These are phyloP conservation scores for Lichina pygmaea DNA, from an alignment of 495 filamentous ascomycete genomes.

Conservation along the genomic window DNA sequence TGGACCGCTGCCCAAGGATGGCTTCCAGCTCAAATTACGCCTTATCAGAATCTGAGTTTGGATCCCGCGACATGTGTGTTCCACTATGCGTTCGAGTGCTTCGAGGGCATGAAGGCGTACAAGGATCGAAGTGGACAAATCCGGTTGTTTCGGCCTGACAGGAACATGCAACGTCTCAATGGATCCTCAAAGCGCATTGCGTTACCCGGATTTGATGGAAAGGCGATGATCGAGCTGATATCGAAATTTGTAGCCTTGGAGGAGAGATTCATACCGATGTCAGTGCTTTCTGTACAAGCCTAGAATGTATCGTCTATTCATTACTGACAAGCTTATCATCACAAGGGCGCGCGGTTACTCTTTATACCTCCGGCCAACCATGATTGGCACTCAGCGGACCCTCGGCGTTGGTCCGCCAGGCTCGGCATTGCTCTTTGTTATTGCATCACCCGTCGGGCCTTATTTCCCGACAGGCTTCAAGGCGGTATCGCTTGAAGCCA, in stretches of 20 bases:
- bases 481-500: slow-evolving; percentile 78
- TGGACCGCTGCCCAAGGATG: slow-evolving; percentile 69
- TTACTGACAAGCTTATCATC: no score
- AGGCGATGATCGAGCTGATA: slow-evolving; percentile 53
- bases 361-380: slow-evolving; percentile 78
- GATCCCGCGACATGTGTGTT: slow-evolving; percentile 94
- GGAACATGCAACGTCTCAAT: slow-evolving; percentile 87
- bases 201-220: slow-evolving; percentile 51
- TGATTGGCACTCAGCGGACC: slow-evolving; percentile 89
- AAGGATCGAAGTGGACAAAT: slow-evolving; percentile 46
- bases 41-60: slow-evolving; percentile 89
- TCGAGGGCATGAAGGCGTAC: slow-evolving; percentile 99
- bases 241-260: slow-evolving; percentile 54
- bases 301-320: no score
- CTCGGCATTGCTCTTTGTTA: slow-evolving; percentile 73
- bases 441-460: slow-evolving; percentile 87
- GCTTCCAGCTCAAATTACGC: slow-evolving; percentile 53
- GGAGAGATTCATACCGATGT: slow-evolving; percentile 61
- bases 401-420: slow-evolving; percentile 79
- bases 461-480: slow-evolving; percentile 98
- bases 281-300: slow-evolving; percentile 8
- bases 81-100: slow-evolving; percentile 92
- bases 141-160: slow-evolving; percentile 79
- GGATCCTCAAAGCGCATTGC: slow-evolving; percentile 74
- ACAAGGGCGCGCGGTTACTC: slow-evolving; percentile 49